Conservation (phyloP, 495 filamentous ascomycete genomes). For the Hypoxylon rickii region DNA sequence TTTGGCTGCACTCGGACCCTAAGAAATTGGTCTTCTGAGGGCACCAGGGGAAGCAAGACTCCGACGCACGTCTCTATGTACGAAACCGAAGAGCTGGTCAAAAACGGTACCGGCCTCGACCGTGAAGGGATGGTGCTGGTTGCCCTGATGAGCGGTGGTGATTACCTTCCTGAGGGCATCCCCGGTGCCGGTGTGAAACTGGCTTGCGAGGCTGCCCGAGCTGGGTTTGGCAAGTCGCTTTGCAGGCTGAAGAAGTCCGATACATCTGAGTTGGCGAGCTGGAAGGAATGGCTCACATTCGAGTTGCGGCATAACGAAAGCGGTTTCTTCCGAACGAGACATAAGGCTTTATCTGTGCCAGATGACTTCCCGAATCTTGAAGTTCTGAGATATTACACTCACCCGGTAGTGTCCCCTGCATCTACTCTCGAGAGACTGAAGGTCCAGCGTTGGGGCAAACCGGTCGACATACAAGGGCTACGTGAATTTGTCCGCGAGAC, state of each 20-base stretch:
- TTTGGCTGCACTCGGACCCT: constrained; percentile 83
- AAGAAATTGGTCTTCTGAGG: constrained; percentile 83
- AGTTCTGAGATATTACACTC: constrained; percentile 82
- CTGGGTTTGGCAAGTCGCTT: constrained; percentile 82
- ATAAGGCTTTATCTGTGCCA: constrained; percentile 74
- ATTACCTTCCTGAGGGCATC: constrained; percentile 90
- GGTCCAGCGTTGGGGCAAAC: constrained; percentile 62
- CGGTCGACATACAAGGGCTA: constrained; percentile 69
- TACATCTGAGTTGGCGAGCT: constrained; percentile 61
- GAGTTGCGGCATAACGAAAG: constrained; percentile 86
- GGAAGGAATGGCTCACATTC: constrained; percentile 74
- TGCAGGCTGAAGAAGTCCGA: constrained; percentile 60
- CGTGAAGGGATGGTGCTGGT: constrained; percentile 91
- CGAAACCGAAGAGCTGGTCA: constrained; percentile 56
- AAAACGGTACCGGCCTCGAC: constrained; percentile 64
- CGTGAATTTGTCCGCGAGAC: constrained; percentile 73
- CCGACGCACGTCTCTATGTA: constrained; percentile 90
- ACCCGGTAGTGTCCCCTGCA: constrained; percentile 73
- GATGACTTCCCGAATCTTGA: constrained; percentile 78
- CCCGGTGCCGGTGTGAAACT: constrained; percentile 84
- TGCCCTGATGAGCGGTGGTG: constrained; percentile 93
- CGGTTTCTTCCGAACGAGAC: constrained; percentile 75
- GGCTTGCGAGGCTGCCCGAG: constrained; percentile 87
- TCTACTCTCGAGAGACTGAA: constrained; percentile 63
- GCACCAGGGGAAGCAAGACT: constrained; percentile 59